phyloP scores from a whole-genome alignment of 1,139 yeast genomes.

The Scheffersomyces parashehatae region DNA sequence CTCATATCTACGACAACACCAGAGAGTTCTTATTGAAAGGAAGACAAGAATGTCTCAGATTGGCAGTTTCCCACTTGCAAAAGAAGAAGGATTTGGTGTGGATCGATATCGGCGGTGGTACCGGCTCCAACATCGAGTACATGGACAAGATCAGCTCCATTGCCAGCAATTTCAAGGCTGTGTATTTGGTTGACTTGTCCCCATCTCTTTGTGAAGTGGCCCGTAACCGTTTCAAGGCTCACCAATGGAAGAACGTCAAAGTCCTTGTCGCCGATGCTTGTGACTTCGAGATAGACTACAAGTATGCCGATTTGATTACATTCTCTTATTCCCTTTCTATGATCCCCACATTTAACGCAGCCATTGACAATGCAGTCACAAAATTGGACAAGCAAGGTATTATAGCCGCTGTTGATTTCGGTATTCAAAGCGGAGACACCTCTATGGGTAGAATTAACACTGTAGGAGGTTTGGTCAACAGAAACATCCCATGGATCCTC shows the following conservation, averaged over 20 bases:
- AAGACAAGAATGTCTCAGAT: constrained; percentile 60
- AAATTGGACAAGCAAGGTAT: constrained; percentile 58
- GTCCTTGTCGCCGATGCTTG: constrained; percentile 77
- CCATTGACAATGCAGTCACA: constrained; percentile 66
- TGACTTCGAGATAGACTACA: constrained; percentile 54
- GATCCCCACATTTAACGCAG: constrained; percentile 82
- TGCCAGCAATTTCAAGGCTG: constrained; percentile 54
- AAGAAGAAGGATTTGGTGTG: constrained; percentile 56
- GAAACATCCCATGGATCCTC: constrained; percentile 75
- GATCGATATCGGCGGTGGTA: constrained; percentile 87
- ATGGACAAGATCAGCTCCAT: constrained; percentile 62
- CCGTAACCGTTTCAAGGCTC: constrained; percentile 49
- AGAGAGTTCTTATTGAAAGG: constrained; percentile 68
- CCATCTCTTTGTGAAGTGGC: constrained; percentile 79
- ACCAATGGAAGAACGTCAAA: constrained; percentile 65
- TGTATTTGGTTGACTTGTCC: constrained; percentile 73
- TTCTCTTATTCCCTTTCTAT: constrained; percentile 79
- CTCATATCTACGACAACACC: constrained; percentile 71
- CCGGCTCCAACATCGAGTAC: constrained; percentile 77
- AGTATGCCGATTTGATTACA: constrained; percentile 61
- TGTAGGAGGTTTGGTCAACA: constrained; percentile 67
- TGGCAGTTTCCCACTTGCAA: constrained; percentile 58
- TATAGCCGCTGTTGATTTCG: constrained; percentile 75
- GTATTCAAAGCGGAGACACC: constrained; percentile 68
- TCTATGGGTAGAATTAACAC: constrained; percentile 72